phyloP scores from a whole-genome alignment of 2,329 filamentous ascomycete genomes.

The Allantophomopsis cytisporea region DNA sequence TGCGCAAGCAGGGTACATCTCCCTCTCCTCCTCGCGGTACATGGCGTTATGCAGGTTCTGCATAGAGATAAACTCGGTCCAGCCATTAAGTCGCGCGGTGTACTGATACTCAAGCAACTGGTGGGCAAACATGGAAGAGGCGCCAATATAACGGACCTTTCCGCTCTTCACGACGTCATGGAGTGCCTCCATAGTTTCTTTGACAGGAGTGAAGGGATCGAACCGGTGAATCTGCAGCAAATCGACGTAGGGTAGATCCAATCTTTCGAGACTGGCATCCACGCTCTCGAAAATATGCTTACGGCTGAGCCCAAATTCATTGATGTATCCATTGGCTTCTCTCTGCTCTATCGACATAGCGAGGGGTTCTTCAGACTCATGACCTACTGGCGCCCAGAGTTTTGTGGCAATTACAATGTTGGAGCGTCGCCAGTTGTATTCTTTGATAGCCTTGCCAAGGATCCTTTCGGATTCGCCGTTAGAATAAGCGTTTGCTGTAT shows the following conservation, averaged over 20 bases:
- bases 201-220: conserved; percentile 43
- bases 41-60: too few relatives aligned
- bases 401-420: conserved; percentile 50
- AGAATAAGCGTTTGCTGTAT: conserved; percentile 36
- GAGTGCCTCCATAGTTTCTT: conserved; percentile 36
- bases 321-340: conserved; percentile 12
- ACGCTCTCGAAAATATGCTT: conserved; percentile 50
- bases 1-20: too few relatives aligned
- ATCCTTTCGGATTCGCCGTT: conserved; percentile 33
- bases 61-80: too few relatives aligned
- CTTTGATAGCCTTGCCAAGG: conserved; percentile 44
- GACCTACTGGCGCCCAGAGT: conserved; percentile 28
- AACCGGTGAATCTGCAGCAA: conserved; percentile 48
- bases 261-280: conserved; percentile 32
- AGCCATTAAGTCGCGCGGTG: too few relatives aligned
- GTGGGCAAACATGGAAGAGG: too few relatives aligned
- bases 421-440: conserved; percentile 46
- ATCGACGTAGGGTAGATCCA: conserved; percentile 41
- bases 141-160: too few relatives aligned
- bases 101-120: too few relatives aligned
- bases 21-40: too few relatives aligned
- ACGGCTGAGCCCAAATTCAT: conserved; percentile 42
- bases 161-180: too few relatives aligned
- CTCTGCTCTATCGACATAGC: too few relatives aligned
- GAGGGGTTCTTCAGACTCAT: background rate